phyloP scores from a whole-genome alignment of 176 grass and related monocot species.

The Aegilops bicornis region DNA sequence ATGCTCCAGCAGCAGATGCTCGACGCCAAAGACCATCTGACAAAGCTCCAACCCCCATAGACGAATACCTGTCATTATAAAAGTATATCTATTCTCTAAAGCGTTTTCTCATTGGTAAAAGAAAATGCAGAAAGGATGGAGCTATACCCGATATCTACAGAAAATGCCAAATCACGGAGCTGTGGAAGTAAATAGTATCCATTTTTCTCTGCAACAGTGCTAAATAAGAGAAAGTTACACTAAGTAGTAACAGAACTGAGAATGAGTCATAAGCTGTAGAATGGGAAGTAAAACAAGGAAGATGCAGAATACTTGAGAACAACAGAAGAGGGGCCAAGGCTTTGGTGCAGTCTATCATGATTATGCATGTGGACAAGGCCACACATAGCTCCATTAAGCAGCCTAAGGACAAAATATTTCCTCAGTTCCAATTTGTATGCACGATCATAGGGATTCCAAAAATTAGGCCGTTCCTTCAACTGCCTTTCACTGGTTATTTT shows the following conservation, averaged over 20 bases:
- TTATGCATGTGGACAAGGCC: conserved; percentile 79
- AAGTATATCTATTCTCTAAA: background rate
- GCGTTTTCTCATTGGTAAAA: background rate
- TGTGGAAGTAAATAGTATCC: conserved; percentile 58
- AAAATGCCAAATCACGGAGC: conserved; percentile 86
- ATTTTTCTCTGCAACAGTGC: conserved; percentile 70
- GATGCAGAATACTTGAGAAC: conserved; percentile 62
- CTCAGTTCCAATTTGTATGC: conserved; percentile 68
- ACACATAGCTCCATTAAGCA: conserved; percentile 85
- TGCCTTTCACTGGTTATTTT: conserved; percentile 60
- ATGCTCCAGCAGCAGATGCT: conserved; percentile 75
- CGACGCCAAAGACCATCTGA: conserved; percentile 74
- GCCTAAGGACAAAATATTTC: conserved; percentile 81
- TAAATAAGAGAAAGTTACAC: conserved; percentile 40
- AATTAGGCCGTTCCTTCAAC: conserved; percentile 44
- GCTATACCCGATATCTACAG: conserved; percentile 84
- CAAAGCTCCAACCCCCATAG: conserved; percentile 46
- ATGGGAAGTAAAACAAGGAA: conserved; percentile 26
- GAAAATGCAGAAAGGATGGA: conserved; percentile 2
- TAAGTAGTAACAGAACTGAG: conserved; percentile 15
- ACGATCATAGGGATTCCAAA: conserved; percentile 58
- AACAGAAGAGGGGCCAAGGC: conserved; percentile 88
- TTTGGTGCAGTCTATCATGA: conserved; percentile 90
- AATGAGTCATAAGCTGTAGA: background rate
- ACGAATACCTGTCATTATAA: conserved; percentile 54